Evolutionary conservation across 352 stramenopile genomes (phyloP), one percentile per base, ranked within the genome.

Genomic region (Pythium aristosporum): DNA sequence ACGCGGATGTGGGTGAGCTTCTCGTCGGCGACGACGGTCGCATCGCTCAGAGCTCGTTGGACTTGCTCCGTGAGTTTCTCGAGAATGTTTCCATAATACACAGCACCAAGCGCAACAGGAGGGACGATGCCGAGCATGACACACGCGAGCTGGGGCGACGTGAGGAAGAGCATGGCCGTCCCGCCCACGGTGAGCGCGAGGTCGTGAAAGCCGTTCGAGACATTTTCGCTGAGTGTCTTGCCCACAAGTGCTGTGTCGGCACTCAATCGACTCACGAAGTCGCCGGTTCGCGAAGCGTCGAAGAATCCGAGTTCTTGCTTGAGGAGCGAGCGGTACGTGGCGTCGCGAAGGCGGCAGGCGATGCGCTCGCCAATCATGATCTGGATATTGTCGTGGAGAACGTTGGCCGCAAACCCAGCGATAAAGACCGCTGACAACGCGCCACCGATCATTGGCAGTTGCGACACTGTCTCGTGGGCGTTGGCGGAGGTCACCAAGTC

Each of bases 21-120:
- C 69, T 98, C 91, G 67, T 98, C 92, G 0, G 92, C 93, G 41
- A 98, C 77, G 49, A 89, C 80, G 0, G 92, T 97, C 2, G 92
- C 91, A 61, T 93, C 74, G 55, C 88, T 95, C 25, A 98, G 76
- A 55, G 94, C 72, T n/a, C 86, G 85, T 77, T 98, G 95, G 37
- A 98, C 91, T 47, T 87, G 49, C 41, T 75, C 77, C 53, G 96
- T 95, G 20, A 94, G 64, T 43, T 82, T 80, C 54, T 94, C 88
- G 8, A 98, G 74, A 68, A 81, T 85, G 10, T 76, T 65, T 3
- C 93, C 94, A 57, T 97, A 98, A 36, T 78, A 84, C 16, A 92
- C 79, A 0, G 81, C 88, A 12, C 82, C 76, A 15, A 98, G 46
- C 23, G 93, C 94, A 28, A 98, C 72, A 1, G 93, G 92, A n/a